Conservation (phyloP, 345 rosid species). For the Melaleuca quinquenervia region DNA sequence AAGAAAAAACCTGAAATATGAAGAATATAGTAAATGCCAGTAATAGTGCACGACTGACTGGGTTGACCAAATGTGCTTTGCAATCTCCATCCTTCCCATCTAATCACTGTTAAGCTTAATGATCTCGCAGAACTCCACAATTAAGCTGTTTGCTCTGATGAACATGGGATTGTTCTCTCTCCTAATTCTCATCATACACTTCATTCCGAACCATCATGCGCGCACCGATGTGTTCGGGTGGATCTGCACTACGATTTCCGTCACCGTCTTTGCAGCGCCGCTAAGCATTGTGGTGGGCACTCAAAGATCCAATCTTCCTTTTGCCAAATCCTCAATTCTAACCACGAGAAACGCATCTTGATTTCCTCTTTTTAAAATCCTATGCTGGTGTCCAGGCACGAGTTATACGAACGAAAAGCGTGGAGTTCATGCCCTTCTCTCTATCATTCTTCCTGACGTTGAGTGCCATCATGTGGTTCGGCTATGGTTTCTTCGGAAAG, state of each 20-base stretch:
- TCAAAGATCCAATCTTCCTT: neutral
- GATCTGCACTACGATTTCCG: constrained; percentile 62
- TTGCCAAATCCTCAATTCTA: neutral
- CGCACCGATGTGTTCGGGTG: constrained; percentile 61
- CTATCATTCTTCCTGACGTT: constrained; percentile 74
- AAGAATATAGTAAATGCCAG: neutral
- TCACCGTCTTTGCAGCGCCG: constrained; percentile 77
- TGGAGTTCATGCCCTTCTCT: constrained; percentile 87
- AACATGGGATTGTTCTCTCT: constrained; percentile 47
- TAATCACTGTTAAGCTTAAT: neutral
- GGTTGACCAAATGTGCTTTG: neutral
- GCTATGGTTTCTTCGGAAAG: constrained; percentile 46
- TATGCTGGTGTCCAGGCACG: constrained; percentile 25
- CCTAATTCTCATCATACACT: constrained; percentile 32
- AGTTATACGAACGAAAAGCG: constrained; percentile 71
- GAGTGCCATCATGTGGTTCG: constrained; percentile 76
- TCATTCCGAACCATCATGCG: neutral
- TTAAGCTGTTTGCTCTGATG: constrained; percentile 34
- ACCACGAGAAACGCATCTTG: neutral
- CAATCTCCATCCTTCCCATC: neutral
- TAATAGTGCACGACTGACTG: neutral
- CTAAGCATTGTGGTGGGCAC: constrained; percentile 52
- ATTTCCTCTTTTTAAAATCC: neutral
- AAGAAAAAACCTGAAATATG: neutral
- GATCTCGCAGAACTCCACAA: constrained; percentile 40